Conservation (phyloP, 2,329 filamentous ascomycete genomes). For the Thelonectria blattea region DNA sequence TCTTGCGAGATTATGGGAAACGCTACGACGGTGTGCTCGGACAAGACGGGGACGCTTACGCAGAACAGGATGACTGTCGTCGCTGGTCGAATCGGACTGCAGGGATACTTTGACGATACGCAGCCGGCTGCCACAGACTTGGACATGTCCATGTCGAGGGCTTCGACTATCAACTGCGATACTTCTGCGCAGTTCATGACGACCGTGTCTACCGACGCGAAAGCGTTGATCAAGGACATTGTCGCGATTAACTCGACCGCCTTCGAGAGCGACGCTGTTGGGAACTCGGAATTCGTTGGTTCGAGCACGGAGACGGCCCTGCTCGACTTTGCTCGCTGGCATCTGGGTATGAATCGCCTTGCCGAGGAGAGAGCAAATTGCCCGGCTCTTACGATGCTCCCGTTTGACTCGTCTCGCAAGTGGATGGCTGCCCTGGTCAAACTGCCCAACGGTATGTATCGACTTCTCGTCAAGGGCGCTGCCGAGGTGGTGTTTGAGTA, state of each 20-base stretch:
- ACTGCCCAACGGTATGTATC: slow-evolving; percentile 52
- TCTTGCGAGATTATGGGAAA: slow-evolving; percentile 71
- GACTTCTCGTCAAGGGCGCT: slow-evolving; percentile 63
- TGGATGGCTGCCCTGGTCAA: slow-evolving; percentile 63
- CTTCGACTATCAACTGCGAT: slow-evolving; percentile 33
- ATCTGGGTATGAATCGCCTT: slow-evolving; percentile 53
- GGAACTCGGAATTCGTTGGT: slow-evolving; percentile 52
- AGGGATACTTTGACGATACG: slow-evolving; percentile 45
- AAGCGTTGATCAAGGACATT: slow-evolving; percentile 46
- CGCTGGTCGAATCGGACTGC: slow-evolving; percentile 58
- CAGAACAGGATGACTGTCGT: slow-evolving; percentile 69
- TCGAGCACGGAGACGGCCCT: slow-evolving; percentile 63
- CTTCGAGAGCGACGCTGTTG: slow-evolving; percentile 53
- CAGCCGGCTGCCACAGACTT: slow-evolving; percentile 33
- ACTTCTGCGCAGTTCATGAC: slow-evolving; percentile 40
- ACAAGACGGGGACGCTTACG: slow-evolving; percentile 70
- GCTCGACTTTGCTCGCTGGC: slow-evolving; percentile 56
- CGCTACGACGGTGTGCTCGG: slow-evolving; percentile 67
- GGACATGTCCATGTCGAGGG: slow-evolving; percentile 29
- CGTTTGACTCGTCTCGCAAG: slow-evolving; percentile 61
- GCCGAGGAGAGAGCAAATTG: slow-evolving; percentile 54
- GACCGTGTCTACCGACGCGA: slow-evolving; percentile 43
- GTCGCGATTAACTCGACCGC: slow-evolving; percentile 59
- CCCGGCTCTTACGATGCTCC: slow-evolving; percentile 55
- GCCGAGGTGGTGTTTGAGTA: slow-evolving; percentile 60